Conservation (phyloP, 768 basidiomycete genomes). For the Russula ochroleuca region DNA sequence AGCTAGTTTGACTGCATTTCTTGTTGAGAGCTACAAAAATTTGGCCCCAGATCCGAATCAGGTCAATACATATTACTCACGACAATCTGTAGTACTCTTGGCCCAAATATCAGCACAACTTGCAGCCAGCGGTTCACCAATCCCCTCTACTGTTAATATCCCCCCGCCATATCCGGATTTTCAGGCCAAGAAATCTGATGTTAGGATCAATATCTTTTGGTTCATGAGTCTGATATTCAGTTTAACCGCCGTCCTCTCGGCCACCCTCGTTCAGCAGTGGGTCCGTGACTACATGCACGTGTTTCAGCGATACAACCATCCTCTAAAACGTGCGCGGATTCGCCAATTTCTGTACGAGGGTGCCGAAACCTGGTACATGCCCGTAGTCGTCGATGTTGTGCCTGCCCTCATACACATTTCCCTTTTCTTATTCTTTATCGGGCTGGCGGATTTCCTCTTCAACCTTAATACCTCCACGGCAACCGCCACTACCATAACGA, state of each 20-base stretch:
- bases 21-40: conserved; percentile 18
- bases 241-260: conserved; percentile 41
- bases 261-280: conserved; percentile 41
- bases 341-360: conserved; percentile 39
- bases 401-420: conserved; percentile 49
- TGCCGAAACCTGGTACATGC: conserved; percentile 40
- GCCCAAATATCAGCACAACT: conserved; percentile 22
- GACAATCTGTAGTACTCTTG: conserved; percentile 13
- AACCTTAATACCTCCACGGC: conserved; percentile 29
- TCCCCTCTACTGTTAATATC: neutral
- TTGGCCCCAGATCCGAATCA: conserved; percentile 4
- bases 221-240: conserved; percentile 39
- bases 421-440: conserved; percentile 47
- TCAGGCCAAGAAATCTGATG: conserved; percentile 31
- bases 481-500: conserved; percentile 1
- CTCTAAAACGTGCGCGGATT: conserved; percentile 39
- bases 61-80: neutral
- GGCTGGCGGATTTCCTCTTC: conserved; percentile 44
- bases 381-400: conserved; percentile 41
- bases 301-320: conserved; percentile 29
- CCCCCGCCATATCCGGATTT: conserved; percentile 12
- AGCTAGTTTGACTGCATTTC: conserved; percentile 21
- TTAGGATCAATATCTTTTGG: conserved; percentile 43
- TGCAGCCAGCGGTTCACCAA: conserved; percentile 11
- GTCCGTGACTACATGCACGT: neutral